These are phyloP conservation scores for Aspergillus pseudotamarii DNA, from an alignment of 2,329 filamentous ascomycete species.

Conservation along the genomic window DNA sequence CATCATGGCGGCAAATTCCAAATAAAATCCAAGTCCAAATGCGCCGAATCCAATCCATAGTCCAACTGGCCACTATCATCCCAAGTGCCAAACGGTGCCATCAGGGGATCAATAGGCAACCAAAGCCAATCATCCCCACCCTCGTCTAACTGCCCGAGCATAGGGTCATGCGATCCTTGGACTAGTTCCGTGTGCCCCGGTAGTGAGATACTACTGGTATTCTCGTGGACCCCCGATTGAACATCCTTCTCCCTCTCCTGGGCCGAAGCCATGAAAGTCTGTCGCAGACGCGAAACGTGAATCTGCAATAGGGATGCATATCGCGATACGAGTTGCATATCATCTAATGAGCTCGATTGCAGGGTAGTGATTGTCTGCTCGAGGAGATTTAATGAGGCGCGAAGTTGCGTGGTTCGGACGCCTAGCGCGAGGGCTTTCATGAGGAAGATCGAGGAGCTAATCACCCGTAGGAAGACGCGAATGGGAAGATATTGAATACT, in stretches of 20 bases:
- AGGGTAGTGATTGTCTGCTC: constrained; percentile 20
- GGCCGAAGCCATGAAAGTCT: background rate
- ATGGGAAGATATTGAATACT: constrained; percentile 50
- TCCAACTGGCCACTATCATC: constrained; percentile 15
- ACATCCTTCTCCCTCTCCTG: background rate
- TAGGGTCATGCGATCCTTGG: background rate
- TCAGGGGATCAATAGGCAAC: background rate
- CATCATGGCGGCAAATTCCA: constrained; percentile 28
- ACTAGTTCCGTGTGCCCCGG: background rate
- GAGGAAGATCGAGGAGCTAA: constrained; percentile 54
- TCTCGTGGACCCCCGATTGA: too few species aligned
- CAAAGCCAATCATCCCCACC: constrained; percentile 2
- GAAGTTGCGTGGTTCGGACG: constrained; percentile 45
- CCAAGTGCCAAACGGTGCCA: constrained; percentile 12
- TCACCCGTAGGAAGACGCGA: constrained; percentile 53
- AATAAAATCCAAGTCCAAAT: constrained; percentile 31
- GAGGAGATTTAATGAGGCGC: constrained; percentile 44
- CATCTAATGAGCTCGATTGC: background rate
- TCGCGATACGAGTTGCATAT: background rate
- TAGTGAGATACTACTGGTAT: background rate
- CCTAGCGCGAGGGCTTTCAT: constrained; percentile 49
- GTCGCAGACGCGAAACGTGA: background rate
- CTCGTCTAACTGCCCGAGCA: background rate
- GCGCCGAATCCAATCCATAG: constrained; percentile 25
- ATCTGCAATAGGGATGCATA: constrained; percentile 4